Base-by-base conservation (phyloP, 2,329 filamentous ascomycete genomes). In the Amauroascus niger region DNA sequence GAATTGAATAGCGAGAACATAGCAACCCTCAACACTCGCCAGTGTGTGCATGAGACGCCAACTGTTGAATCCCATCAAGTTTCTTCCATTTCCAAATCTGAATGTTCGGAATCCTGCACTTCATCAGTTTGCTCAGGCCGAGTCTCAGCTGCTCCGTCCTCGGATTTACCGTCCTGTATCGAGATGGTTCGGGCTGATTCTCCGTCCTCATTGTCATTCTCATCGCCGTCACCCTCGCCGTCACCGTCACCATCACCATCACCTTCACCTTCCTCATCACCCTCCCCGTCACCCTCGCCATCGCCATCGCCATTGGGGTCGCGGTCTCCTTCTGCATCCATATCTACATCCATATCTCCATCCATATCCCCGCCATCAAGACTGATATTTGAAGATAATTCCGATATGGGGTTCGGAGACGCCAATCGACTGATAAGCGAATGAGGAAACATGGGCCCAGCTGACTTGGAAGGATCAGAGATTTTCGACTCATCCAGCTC, bases 401-500 rank as follows among this genome's bases (percentile, higher is more conserved):
- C 57, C 6, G 55, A 57, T 13, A 28, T 41, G 33, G 59, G 54
- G 22, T 60, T 60, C n/a, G 54, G 57, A 5, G 59, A 60, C 1
- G 49, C 24, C 14, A 54, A 30, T 33, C 57, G 41, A 28, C 53
- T 52, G 1, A 41, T 49, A 39, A 57, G 35, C 9, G 51, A 49
- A 47, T 57, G 55, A 8, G 54, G 55, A 41, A 59, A 59, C 33
- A 53, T 52, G 20, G 52, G 30, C 11, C 33, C 24, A 18, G 39
- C 20, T 16, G 46, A 45, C 18, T 52, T 52, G 3, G 39, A 39
- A 24, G 33, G 24, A 9, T 55, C 57, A 14, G 53, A 54, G 4
- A 53, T 22, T 26, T 54, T 69, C n/a, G 76, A 78, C 3, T 77
- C 69, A 24, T 80, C 74, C 3, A 82, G 77, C 57, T 86, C 83